phyloP scores from a whole-genome alignment of 1,284 basidiomycete genomes.

The Fomitopsis palustris region DNA sequence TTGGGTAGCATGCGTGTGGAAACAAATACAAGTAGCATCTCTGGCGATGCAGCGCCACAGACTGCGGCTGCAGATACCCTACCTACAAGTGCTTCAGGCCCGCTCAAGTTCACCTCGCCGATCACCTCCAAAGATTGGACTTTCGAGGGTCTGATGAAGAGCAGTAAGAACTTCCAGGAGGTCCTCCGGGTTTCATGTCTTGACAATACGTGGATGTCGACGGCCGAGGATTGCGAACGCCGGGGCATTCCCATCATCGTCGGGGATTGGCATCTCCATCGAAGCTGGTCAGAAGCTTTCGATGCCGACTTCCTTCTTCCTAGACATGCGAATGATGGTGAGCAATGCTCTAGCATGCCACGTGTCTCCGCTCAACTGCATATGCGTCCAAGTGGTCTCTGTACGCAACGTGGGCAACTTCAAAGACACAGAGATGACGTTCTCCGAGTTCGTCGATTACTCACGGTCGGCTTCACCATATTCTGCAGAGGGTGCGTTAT shows the following conservation, averaged over 20 bases:
- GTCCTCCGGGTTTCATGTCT: slow-evolving; percentile 40
- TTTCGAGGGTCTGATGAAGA: slow-evolving; percentile 36
- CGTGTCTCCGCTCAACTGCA: neutral
- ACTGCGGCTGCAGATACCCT: neutral
- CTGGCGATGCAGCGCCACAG: too few relatives aligned
- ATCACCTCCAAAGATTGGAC: slow-evolving; percentile 54
- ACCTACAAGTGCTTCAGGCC: neutral
- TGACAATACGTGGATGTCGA: slow-evolving; percentile 10
- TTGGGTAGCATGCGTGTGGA: too few relatives aligned
- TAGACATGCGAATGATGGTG: slow-evolving; percentile 24
- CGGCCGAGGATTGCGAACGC: slow-evolving; percentile 38
- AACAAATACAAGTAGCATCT: neutral
- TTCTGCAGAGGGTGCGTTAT: slow-evolving; percentile 14
- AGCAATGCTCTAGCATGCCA: slow-evolving; percentile 1
- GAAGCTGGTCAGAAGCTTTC: slow-evolving; percentile 53
- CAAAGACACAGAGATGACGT: slow-evolving; percentile 22
- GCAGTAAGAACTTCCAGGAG: slow-evolving; percentile 35
- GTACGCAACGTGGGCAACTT: slow-evolving; percentile 28
- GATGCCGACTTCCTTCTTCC: slow-evolving; percentile 47
- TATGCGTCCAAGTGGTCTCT: slow-evolving; percentile 18
- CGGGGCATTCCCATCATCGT: slow-evolving; percentile 60
- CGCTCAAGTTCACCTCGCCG: neutral
- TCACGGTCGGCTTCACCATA: slow-evolving; percentile 12
- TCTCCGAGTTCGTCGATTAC: slow-evolving; percentile 24
- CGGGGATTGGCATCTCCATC: slow-evolving; percentile 48